Percentiles rank a stretch among this genome's conserved stretches.
Conservation (phyloP, 1,284 basidiomycete genomes). For the Sanguinoderma infundibulare region DNA sequence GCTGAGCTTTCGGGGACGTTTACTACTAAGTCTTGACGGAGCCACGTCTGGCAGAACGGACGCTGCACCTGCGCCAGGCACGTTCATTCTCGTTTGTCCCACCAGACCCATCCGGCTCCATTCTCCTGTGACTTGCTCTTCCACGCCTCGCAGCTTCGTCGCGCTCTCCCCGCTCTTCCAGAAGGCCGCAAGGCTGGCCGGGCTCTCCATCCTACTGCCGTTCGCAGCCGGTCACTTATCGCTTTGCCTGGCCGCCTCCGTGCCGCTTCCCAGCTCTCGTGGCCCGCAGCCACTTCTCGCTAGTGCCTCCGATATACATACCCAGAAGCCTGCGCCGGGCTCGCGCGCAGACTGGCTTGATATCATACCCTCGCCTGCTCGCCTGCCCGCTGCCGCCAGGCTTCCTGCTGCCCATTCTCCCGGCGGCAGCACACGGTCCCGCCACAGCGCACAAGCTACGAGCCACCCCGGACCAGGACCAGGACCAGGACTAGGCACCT, state of each 20-base stretch:
- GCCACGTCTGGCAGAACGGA: too few species aligned
- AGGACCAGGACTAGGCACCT: too few species aligned
- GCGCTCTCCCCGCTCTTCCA: background rate
- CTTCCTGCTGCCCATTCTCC: background rate
- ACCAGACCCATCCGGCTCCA: background rate
- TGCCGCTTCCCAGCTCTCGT: constrained; percentile 6
- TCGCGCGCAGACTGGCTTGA: background rate
- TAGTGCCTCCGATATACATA: background rate
- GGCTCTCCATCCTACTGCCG: background rate
- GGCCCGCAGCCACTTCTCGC: too few species aligned
- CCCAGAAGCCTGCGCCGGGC: background rate
- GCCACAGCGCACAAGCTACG: background rate
- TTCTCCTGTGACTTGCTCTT: background rate
- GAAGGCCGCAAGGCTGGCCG: background rate
- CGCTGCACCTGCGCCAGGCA: background rate
- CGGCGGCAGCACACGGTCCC: background rate
- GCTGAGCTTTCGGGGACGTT: too few species aligned
- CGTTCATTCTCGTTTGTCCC: background rate
- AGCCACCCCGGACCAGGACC: background rate
- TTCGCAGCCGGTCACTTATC: background rate
- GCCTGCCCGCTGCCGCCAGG: background rate
- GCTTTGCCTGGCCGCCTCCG: constrained; percentile 2
- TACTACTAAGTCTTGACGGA: too few species aligned
- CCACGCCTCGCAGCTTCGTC: background rate
- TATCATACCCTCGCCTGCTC: background rate